Conservation (phyloP, 2,329 filamentous ascomycete genomes). For the Fusarium chuoi region DNA sequence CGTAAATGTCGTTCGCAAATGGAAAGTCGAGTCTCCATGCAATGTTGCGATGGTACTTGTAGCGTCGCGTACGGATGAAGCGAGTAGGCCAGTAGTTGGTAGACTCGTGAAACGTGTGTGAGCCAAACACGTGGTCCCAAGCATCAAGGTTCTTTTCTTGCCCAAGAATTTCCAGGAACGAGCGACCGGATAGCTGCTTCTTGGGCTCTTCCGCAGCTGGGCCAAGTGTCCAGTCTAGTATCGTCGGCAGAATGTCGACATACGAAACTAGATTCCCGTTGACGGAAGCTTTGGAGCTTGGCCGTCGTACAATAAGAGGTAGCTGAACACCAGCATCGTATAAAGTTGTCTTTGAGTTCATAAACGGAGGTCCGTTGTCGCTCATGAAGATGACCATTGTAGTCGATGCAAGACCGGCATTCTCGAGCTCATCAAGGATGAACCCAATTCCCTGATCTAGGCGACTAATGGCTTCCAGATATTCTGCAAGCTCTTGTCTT, state of each 20-base stretch:
- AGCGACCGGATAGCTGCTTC: neutral
- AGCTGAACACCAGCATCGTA: constrained; percentile 59
- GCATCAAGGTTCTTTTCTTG: neutral
- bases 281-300: constrained; percentile 41
- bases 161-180: accelerated
- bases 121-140: constrained; percentile 57
- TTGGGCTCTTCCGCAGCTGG: accelerated
- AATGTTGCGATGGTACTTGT: constrained; percentile 62
- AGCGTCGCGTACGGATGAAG: constrained; percentile 53
- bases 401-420: constrained; percentile 45
- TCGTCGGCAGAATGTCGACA: constrained; percentile 58
- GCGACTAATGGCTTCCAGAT: constrained; percentile 54
- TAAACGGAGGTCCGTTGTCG: constrained; percentile 61
- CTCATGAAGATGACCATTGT: constrained; percentile 59
- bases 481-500: constrained; percentile 56
- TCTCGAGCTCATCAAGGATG: constrained; percentile 49
- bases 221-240: constrained; percentile 52
- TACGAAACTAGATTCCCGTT: constrained; percentile 59
- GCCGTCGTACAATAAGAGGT: constrained; percentile 54
- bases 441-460: constrained; percentile 56
- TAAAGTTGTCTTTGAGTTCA: constrained; percentile 63
- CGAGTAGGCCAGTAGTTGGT: constrained; percentile 64
- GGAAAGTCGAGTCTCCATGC: constrained; percentile 61
- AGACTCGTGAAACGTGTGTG: constrained; percentile 63
- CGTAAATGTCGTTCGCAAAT: constrained; percentile 59